Base-by-base conservation (phyloP, 2,329 filamentous ascomycete genomes). In the Colletotrichum nymphaeae region DNA sequence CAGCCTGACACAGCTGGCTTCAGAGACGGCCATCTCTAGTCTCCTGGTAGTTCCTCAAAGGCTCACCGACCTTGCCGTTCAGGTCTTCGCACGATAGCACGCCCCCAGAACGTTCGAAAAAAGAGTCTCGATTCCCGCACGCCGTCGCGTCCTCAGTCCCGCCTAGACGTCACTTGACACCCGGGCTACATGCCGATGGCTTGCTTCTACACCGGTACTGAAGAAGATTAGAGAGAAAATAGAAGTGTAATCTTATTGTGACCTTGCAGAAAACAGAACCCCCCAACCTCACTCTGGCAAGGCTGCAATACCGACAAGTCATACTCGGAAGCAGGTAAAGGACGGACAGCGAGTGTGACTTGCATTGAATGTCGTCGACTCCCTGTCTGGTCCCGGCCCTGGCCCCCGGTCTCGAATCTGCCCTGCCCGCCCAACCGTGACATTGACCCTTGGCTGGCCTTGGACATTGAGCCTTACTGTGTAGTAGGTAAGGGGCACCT, bases 1-100 rank as follows among this genome's bases (percentile, higher is more conserved):
- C 55, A 70, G 70, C 42, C 60, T 70, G 60, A 73, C 67, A 62
- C 70, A 70, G 16, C 59, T 65, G 70, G 55, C 37, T 63, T 63
- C 58, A 58, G 56, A 16, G 35, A 57, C 60, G 60, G 60, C n/a
- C 63, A 63, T 22, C 5, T 28, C 30, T 69, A 24, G 60, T 24
- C 59, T 35, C 37, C n/a, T n/a, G 67, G 35, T 19, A 9, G 28
- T 24, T n/a, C 35, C 49, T 37, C 22, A 37, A 19, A 46, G 22
- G 52, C 30, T 37, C 22, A 37, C 19, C 62, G 22, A 64, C 30
- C 62, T 64, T 64, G 19, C 62, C 62, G 49, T 35, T 35, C 62
- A 26, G 24, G 62, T 28, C 49, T 16, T 64, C 26, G 32, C 35
- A 49, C 59, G 26, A n/a, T 35, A 53, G 52, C n/a, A 46, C 26